Evolutionary conservation across 139 green algal species (phyloP), one percentile per base, ranked within the genome.

Genomic region (Tetraselmis chui): DNA sequence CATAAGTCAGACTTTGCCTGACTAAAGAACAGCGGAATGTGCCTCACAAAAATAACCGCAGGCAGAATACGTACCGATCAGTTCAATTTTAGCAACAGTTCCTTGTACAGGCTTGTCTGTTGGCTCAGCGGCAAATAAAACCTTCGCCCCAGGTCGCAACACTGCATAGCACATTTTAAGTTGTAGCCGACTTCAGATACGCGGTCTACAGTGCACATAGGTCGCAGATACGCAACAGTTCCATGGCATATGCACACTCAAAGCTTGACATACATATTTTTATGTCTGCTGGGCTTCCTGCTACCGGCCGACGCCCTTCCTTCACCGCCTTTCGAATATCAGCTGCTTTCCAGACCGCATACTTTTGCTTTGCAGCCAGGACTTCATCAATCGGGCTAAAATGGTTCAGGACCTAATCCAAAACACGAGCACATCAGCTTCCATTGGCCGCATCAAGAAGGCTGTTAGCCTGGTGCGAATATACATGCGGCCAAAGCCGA

Each of bases 251-350:
- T n/a, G n/a, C n/a, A n/a, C n/a, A n/a, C n/a, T n/a, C n/a, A n/a
- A n/a, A n/a, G n/a, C n/a, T n/a, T n/a, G 78, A 79, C 29, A 74
- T 28, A 76, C 82, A 86, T 1, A 77, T 27, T 26, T 83, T 79
- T 1, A 29, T 82, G 24, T 74, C 84, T 31, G 79, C 80, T 1
- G 79, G 83, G 75, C 78, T 75, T 31, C 30, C 80, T 28, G 93
- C 85, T 18, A 77, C 83, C 0, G 94, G 93, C 30, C 82, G 31
- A 11, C 91, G 83, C n/a, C 94, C 93, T 87, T 97, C 94, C 1
- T 90, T 83, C 0, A 97, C 32, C 0, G 94, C 94, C 83, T 94
- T 96, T 80, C 89, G 85, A 26, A 98, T 95, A 31, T 98, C 95
- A 18, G 94, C 89, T 0, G 95, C 95, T 1, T 95, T 90, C 94